Conservation (phyloP, 352 stramenopile species). For the Phytophthora sansomeana region DNA sequence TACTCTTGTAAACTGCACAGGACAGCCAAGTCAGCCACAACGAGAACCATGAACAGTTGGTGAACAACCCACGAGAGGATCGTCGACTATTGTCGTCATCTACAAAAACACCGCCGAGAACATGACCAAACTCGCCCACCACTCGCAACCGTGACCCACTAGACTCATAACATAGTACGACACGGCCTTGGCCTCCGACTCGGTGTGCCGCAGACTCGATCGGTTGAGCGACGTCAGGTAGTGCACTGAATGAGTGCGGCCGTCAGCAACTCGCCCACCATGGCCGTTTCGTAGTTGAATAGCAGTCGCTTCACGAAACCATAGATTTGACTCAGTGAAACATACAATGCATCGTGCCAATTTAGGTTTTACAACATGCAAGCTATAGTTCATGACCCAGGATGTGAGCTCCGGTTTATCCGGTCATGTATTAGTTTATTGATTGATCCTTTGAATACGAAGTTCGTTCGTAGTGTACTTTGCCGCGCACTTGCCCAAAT, state of each 20-base stretch:
- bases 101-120: constrained; percentile 4
- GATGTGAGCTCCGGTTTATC: too few relatives aligned
- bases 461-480: too few relatives aligned
- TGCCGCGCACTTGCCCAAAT: too few relatives aligned
- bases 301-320: constrained; percentile 21
- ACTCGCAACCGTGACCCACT: constrained; percentile 15
- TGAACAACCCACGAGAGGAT: not conserved
- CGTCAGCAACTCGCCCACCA: constrained; percentile 24
- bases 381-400: too few relatives aligned
- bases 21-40: too few relatives aligned
- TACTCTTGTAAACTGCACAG: too few relatives aligned
- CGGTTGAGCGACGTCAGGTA: constrained; percentile 24
- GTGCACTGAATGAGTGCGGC: constrained; percentile 22
- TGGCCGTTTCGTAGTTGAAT: constrained; percentile 26
- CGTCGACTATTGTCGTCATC: not conserved
- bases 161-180: constrained; percentile 32
- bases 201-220: constrained; percentile 19
- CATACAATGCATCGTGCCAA: too few relatives aligned
- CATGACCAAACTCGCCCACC: constrained; percentile 8
- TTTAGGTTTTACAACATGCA: too few relatives aligned
- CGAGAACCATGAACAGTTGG: too few relatives aligned
- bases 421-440: too few relatives aligned
- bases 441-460: too few relatives aligned
- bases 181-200: constrained; percentile 1
- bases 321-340: too few relatives aligned